phyloP scores from a whole-genome alignment of 768 basidiomycete genomes.

The Lactarius akahatsu region DNA sequence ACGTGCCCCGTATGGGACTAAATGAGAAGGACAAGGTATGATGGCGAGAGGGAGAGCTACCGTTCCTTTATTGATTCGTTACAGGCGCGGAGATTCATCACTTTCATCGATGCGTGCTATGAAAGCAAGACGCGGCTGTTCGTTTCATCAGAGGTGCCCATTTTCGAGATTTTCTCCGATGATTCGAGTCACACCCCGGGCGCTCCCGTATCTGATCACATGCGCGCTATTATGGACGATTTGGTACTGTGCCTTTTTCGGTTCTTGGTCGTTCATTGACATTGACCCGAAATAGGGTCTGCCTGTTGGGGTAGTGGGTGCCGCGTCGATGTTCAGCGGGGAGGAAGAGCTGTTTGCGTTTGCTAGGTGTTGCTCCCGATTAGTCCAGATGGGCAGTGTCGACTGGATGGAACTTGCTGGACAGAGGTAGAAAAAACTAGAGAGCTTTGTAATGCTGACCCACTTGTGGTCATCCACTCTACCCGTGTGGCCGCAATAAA shows the following conservation, averaged over 20 bases:
- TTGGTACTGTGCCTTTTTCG: conserved; percentile 54
- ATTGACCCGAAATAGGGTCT: conserved; percentile 56
- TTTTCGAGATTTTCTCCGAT: conserved; percentile 87
- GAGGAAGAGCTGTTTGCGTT: conserved; percentile 99
- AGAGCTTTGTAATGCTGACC: no score
- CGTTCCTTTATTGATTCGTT: background rate
- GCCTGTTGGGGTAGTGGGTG: conserved; percentile 69
- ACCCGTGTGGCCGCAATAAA: no score
- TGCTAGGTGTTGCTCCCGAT: conserved; percentile 84
- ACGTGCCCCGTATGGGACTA: conserved; percentile 87
- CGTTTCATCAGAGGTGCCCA: conserved; percentile 88
- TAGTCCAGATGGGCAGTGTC: conserved; percentile 88
- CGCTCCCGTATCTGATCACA: conserved; percentile 68
- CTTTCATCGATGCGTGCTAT: conserved; percentile 96
- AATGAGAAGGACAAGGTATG: conserved; percentile 81
- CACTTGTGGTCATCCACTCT: no score
- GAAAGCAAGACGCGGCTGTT: conserved; percentile 94
- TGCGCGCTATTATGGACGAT: conserved; percentile 94
- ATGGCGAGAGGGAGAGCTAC: conserved; percentile 1
- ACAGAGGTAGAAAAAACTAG: conserved; percentile 10
- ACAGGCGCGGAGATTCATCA: conserved; percentile 92
- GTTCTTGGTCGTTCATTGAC: conserved; percentile 11
- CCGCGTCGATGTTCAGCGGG: conserved; percentile 89
- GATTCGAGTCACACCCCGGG: conserved; percentile 42
- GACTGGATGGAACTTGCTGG: conserved; percentile 69